Base-by-base conservation (phyloP, 2,329 filamentous ascomycete species). In the Fusarium pseudonygamai region DNA sequence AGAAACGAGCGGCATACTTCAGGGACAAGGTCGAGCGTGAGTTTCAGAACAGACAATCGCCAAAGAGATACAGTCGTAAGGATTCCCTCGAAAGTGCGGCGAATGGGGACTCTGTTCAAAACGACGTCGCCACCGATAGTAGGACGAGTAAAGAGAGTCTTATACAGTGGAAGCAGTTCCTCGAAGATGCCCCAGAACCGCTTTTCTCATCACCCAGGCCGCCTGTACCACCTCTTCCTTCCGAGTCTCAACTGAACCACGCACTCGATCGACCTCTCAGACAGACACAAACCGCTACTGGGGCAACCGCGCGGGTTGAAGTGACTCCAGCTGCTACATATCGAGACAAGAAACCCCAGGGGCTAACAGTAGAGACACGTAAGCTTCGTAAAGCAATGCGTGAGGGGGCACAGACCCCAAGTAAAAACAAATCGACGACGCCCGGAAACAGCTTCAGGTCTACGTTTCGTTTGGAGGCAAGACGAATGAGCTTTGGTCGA, bases 171-270 rank as follows among this genome's bases (percentile, higher is more conserved):
- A 70, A 49, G 32, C 77, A 56, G 53, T 78, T 79, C 63, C 75
- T 77, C 37, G 50, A 74, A 30, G 75, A 71, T 43, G 63, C 71
- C 36, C 72, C 76, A 2, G 75, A 75, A 57, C 77, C 75, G 18
- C 72, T 78, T 22, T 72, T 75, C 32, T 67, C 74, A 6, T 78
- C 74, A 4, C 74, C 78, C 30, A 49, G 66, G 22, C 77, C 78
- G 22, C 78, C 78, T 10, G 66, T 79, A 20, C 78, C 79, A 40
- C 74, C 77, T n/a, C 60, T 78, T 28, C 75, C 77, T 26, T 59
- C 60, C 13, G 55, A 67, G n/a, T 73, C 75, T 46, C 66, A 68
- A 36, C 57, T 78, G 24, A 70, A 67, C 22, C 59, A 69, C 39
- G 52, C 57, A 20, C 55, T 74, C 52, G 47, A 46, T 46, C 67